Percentiles rank a stretch among this genome's conserved stretches.
These are phyloP conservation scores for Irineochytrium annulatum DNA, from an alignment of 192 early-diverging fungal species.

Conservation along the genomic window DNA sequence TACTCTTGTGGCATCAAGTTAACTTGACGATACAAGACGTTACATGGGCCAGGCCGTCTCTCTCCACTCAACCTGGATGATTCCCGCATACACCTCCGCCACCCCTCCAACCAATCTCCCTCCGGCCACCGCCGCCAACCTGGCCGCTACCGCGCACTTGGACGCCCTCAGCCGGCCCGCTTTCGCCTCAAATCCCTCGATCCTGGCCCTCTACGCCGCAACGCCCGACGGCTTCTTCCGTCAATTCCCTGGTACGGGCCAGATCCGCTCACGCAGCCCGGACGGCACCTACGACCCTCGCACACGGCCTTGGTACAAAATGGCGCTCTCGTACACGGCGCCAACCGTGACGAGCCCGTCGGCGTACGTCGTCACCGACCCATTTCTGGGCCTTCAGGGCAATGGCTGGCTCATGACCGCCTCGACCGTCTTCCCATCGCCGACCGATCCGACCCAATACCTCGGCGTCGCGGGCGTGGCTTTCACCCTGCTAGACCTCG, in stretches of 20 bases:
- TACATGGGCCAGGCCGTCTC: slow-evolving; percentile 12
- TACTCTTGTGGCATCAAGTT: not conserved
- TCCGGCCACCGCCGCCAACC: slow-evolving; percentile 3
- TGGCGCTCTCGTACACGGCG: slow-evolving; percentile 7
- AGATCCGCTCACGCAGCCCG: not conserved
- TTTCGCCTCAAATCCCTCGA: slow-evolving; percentile 12
- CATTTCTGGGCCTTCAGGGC: slow-evolving; percentile 22
- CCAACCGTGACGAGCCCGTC: not conserved
- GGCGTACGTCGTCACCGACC: slow-evolving; percentile 23
- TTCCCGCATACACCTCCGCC: slow-evolving; percentile 5
- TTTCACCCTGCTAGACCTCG: slow-evolving; percentile 6
- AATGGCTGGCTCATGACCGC: slow-evolving; percentile 28
- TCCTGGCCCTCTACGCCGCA: slow-evolving; percentile 22
- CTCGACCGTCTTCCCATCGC: slow-evolving; percentile 1
- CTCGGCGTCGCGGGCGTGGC: slow-evolving; percentile 17
- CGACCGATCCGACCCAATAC: not conserved
- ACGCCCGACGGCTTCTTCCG: slow-evolving; percentile 32
- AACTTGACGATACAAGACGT: not conserved
- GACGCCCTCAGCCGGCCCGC: slow-evolving; percentile 22
- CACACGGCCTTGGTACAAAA: slow-evolving; percentile 27
- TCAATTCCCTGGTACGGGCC: slow-evolving; percentile 21
- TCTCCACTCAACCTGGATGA: slow-evolving; percentile 24
- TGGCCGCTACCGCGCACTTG: slow-evolving; percentile 22
- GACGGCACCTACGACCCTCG: slow-evolving; percentile 26
- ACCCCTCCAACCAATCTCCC: slow-evolving; percentile 15